Base-by-base conservation (phyloP, 495 filamentous ascomycete species). In the Haplographium delicatum region DNA sequence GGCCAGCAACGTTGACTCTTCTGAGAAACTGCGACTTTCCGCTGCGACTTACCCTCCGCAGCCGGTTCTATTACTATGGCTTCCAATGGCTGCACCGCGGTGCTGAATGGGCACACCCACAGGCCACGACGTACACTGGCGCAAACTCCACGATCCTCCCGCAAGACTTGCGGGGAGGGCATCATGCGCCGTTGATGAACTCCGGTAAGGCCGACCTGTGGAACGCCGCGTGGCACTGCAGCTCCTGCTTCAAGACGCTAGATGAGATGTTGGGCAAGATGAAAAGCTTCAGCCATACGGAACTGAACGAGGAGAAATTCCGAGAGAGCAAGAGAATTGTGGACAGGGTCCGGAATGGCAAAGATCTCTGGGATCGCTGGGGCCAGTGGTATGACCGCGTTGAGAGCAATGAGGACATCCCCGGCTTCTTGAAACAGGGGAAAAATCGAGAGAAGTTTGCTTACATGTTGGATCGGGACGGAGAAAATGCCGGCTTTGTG, bases 151-250 rank as follows among this genome's bases (percentile, higher is more conserved):
- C 71, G 10, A 53, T 72, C 34, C 54, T 61, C 13, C 68, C 71
- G 1, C 60, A 65, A 19, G 57, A 66, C 37, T 52, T 72, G 6
- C 64, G 70, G 13, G 66, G 53, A 24, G 58, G 57, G 1, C 55
- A 64, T 1, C 56, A 61, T 25, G 38, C 44, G 3, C 52, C 15
- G 26, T 44, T 35, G 6, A 19, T 48, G 13, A 10, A 68, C 16
- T 28, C 26, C 18, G 34, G 49, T 5, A 52, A 53, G 20, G 30
- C 25, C 4, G 49, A 57, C 22, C 30, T 57, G 3, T 64, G 61
- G 54, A 62, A 68, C 47, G 68, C 68, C 2, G 65, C 57, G 2
- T 74, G 69, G 70, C 68, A 71, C 54, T 74, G 71, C 55, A 64
- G 59, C 35, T 67, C 51, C 10, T 72, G 70, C 48, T 68, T 72